Evolutionary conservation across 139 green algal species (phyloP), one percentile per base, ranked within the genome.

Genomic region (Yamagishiella unicocca): DNA sequence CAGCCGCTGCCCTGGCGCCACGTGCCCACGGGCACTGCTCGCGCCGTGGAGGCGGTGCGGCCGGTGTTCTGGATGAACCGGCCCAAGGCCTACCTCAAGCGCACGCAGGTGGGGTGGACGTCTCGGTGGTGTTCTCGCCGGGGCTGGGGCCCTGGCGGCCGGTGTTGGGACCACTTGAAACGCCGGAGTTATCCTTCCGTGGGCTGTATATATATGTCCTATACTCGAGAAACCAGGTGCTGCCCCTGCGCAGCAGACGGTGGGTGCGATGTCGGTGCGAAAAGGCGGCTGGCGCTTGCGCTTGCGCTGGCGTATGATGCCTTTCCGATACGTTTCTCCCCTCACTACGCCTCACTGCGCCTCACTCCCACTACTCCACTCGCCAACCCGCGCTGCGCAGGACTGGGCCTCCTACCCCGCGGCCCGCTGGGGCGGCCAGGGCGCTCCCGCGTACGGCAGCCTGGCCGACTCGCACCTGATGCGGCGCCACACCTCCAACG

Each of bases 61-160:
- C 96, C 96, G 46, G 95, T 98, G 70, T 95, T 95, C 92, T 98
- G 96, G 96, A 89, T 89, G 66, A 95, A 96, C 89, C 87, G 96
- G 4, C 94, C 94, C 81, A 94, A 95, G 90, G 91, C 85, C 84
- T 98, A 98, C 90, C 42, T 97, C 62, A 91, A 89, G 73, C 92
- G 96, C 80, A 98, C 96, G 0, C 42, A 85, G 77, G 77, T 84
- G n/a, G 14, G 43, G 19, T 35, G n/a, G n/a, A n/a, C n/a, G n/a
- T n/a, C n/a, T n/a, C n/a, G n/a, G n/a, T n/a, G n/a, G n/a, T n/a
- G n/a, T n/a, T n/a, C n/a, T n/a, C n/a, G n/a, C n/a, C n/a, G n/a
- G n/a, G n/a, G n/a, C n/a, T n/a, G n/a, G n/a, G n/a, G n/a, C n/a
- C n/a, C n/a, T n/a, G n/a, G n/a, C n/a, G n/a, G n/a, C n/a, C n/a